These are phyloP conservation scores for Aspergillus pseudoglaucus DNA, from an alignment of 2,329 filamentous ascomycete genomes.

Conservation along the genomic window DNA sequence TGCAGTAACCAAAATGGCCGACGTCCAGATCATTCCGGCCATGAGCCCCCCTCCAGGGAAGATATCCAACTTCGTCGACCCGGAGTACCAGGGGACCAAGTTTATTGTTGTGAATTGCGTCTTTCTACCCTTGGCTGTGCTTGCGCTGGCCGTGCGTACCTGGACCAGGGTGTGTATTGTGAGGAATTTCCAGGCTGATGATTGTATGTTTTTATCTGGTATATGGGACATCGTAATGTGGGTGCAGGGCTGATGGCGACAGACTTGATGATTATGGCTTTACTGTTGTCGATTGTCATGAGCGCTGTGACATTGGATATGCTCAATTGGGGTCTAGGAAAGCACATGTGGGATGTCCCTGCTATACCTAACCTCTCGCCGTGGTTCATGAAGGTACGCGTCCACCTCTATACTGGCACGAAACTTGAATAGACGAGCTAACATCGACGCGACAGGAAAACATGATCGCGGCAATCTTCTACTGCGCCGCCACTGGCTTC, in stretches of 20 bases:
- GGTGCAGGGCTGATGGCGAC: not conserved
- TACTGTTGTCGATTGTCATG: constrained; percentile 12
- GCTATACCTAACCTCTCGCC: constrained; percentile 11
- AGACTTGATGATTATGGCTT: constrained; percentile 19
- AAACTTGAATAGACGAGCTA: no score
- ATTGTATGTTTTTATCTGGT: constrained; percentile 15
- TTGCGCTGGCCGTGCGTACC: constrained; percentile 14
- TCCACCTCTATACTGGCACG: no score
- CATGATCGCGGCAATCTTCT: constrained; percentile 22
- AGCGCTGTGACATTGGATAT: constrained; percentile 2
- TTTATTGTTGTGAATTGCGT: constrained; percentile 23
- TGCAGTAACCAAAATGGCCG: constrained; percentile 8
- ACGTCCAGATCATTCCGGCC: constrained; percentile 15
- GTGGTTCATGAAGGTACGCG: constrained; percentile 16
- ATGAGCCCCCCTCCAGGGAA: constrained; percentile 18
- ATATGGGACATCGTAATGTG: no score
- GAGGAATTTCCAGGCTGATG: constrained; percentile 19
- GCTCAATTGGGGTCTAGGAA: constrained; percentile 20
- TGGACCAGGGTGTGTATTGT: constrained; percentile 23
- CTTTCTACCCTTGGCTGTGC: constrained; percentile 18
- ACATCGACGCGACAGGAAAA: constrained; percentile 12
- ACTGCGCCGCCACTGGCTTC: constrained; percentile 23
- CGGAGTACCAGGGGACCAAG: constrained; percentile 13
- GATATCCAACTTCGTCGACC: constrained; percentile 22
- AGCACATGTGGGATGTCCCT: constrained; percentile 25